Evolutionary conservation across 495 filamentous ascomycete species (phyloP), one percentile per base, ranked within the genome.

Genomic region (Penicillium fimorum): DNA sequence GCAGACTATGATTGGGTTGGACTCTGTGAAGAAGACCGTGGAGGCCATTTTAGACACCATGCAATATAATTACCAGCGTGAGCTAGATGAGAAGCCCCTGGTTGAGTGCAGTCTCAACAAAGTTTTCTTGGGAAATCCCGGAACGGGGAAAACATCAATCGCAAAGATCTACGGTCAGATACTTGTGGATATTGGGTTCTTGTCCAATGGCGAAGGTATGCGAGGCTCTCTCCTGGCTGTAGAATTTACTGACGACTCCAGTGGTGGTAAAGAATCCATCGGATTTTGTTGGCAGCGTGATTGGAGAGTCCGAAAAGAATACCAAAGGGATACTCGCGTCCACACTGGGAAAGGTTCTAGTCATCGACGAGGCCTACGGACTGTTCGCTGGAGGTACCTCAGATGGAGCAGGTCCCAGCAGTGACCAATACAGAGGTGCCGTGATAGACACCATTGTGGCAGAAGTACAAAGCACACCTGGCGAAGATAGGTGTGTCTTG

Each of bases 361-460:
- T 91, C 2, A 90, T 92, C 12, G 88, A 92, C 58, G 88, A 92
- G 59, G 87, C 86, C 0, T 91, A 92, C 55, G 78, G 74, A 57
- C 70, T 87, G 0, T 77, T 70, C 53, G 53, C 63, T 3, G 74
- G 75, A 27, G 64, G 53, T 5, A 57, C 46, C 12, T 63, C 54
- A 0, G 54, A 62, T 32, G 61, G 60, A 13, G 53, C 48, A 30
- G 64, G 63, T n/a, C 29, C 56, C 4, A 44, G 52, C n/a, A 53
- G 27, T 55, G 85, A 91, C 60, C 61, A 68, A 0, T 91, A 76
- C 74, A 86, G 81, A 59, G 84, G 78, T 2, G 86, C 84, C 8
- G 83, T 90, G 9, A 71, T 89, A 5, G 86, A 91, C 5, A 93
- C 90, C 0, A 85, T 94, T n/a, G 90, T 93, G 3, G 87, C 89